A percentile compares a stretch with the other conserved stretches of the same genome.
Conservation (phyloP, 1,284 basidiomycete species). For the Trichosporon faecale region DNA sequence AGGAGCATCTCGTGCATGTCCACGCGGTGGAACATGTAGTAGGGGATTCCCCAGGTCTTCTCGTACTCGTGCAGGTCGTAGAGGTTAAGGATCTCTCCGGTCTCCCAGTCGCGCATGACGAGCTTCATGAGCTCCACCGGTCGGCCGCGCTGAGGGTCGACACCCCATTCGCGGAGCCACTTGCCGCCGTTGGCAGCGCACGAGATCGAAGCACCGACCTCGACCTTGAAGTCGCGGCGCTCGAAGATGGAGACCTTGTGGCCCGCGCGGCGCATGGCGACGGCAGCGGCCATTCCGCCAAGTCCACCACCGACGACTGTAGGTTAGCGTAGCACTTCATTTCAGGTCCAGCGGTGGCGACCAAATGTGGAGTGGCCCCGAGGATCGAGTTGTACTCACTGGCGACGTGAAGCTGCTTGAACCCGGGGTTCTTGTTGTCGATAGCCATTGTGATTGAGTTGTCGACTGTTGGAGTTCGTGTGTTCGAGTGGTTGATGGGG, state of each 20-base stretch:
- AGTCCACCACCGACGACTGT: constrained; percentile 41
- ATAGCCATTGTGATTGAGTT: background rate
- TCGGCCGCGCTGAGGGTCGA: constrained; percentile 33
- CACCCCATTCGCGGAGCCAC: constrained; percentile 43
- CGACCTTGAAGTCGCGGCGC: constrained; percentile 40
- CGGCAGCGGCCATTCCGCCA: constrained; percentile 36
- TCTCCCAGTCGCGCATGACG: constrained; percentile 43
- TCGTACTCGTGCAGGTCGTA: constrained; percentile 41
- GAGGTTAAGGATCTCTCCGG: constrained; percentile 38
- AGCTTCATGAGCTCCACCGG: constrained; percentile 42
- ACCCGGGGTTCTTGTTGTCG: constrained; percentile 1
- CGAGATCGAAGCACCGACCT: constrained; percentile 45
- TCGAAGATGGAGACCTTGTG: constrained; percentile 42
- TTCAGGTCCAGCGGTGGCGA: background rate
- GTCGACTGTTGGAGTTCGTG: background rate
- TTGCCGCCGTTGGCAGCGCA: constrained; percentile 40
- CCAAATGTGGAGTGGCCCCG: background rate
- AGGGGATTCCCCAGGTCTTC: constrained; percentile 41
- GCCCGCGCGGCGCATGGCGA: constrained; percentile 40
- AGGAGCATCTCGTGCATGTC: constrained; percentile 50
- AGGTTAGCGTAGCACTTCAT: background rate
- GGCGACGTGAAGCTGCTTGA: constrained; percentile 24
- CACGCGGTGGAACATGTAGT: constrained; percentile 46
- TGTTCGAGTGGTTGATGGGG: constrained; percentile 1
- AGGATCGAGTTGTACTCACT: constrained; percentile 6